Base-by-base conservation (phyloP, 371 early-diverging fungal genomes). In the Sporodiniella umbellata region DNA sequence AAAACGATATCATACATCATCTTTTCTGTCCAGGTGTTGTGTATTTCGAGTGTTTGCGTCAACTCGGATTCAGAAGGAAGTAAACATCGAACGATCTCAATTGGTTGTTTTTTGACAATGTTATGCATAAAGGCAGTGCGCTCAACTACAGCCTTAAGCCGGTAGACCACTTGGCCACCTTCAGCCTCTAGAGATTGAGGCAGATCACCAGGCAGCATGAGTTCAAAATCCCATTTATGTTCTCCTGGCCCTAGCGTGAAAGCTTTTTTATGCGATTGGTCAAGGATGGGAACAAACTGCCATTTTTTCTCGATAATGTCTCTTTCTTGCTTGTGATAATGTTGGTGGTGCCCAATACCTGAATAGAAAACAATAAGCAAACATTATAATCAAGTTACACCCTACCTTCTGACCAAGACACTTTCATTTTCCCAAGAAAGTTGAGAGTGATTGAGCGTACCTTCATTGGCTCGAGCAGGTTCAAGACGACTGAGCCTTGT, bases 221-320 rank as follows among this genome's bases (percentile, higher is more conserved):
- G 45, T 54, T 76, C 77, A 60, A 79, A 79, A 46, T 72, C 70
- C 70, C 72, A 78, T 53, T 71, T 66, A 24, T 73, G 62, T 31
- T 61, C 60, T 0, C 74, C 78, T 55, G 58, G 60, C 8, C 57
- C 52, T 35, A 73, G 54, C 39, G 70, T 67, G 45, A 69, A 65
- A 17, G 63, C 38, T 40, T 78, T 78, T 4, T 50, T 55, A 28
- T 58, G 64, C 0, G 62, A 58, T 50, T 59, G 60, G 45, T 59
- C 54, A 21, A 48, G 42, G 17, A 48, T 19, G 28, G 54, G 47
- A 33, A 78, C 40, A 26, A 78, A 78, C 24, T 54, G 56, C 78
- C 78, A 78, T 48, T 66, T 68, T 24, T 78, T 74, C 22, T 65
- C 60, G 19, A 73, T 60, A n/a, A 78, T 58, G 0, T 62, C 62